A percentile compares a stretch with the other conserved stretches of the same genome.
phyloP scores from a whole-genome alignment of 2,329 filamentous ascomycete genomes.

The Paraphoma sp. region DNA sequence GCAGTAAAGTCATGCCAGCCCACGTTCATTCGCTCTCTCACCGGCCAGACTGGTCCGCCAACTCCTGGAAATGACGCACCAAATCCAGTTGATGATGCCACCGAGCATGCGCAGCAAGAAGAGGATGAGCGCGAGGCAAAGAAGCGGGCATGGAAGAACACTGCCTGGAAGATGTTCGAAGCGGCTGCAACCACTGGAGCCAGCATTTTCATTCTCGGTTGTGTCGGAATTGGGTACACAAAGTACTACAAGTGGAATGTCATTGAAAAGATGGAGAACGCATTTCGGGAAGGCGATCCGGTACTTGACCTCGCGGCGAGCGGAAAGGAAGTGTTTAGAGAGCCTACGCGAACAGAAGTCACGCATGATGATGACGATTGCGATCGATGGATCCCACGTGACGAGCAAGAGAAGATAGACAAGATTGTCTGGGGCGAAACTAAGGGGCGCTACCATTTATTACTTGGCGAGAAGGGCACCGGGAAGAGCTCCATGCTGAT shows the following conservation, averaged over 20 bases:
- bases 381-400: slow-evolving; percentile 80
- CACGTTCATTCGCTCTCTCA: slow-evolving; percentile 31
- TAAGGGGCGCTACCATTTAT: slow-evolving; percentile 84
- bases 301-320: slow-evolving; percentile 71
- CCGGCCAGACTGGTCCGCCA: slow-evolving; percentile 44
- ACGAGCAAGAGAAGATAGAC: slow-evolving; percentile 83
- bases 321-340: slow-evolving; percentile 43
- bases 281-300: slow-evolving; percentile 90
- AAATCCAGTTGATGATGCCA: slow-evolving; percentile 47
- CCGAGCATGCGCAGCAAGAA: slow-evolving; percentile 29
- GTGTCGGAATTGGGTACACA: slow-evolving; percentile 56
- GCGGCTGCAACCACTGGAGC: slow-evolving; percentile 58
- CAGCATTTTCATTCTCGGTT: slow-evolving; percentile 56
- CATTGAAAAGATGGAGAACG: slow-evolving; percentile 88
- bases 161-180: slow-evolving; percentile 60
- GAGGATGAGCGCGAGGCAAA: slow-evolving; percentile 21
- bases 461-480: slow-evolving; percentile 94
- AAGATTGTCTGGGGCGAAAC: slow-evolving; percentile 77
- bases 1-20: slow-evolving; percentile 12
- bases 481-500: slow-evolving; percentile 97
- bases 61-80: slow-evolving; percentile 47
- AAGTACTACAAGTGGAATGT: slow-evolving; percentile 84
- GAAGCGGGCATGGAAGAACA: slow-evolving; percentile 44
- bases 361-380: slow-evolving; percentile 54
- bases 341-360: slow-evolving; percentile 25